These are phyloP conservation scores for Cinchona pubescens DNA, from an alignment of 257 asterid genomes.

Conservation along the genomic window DNA sequence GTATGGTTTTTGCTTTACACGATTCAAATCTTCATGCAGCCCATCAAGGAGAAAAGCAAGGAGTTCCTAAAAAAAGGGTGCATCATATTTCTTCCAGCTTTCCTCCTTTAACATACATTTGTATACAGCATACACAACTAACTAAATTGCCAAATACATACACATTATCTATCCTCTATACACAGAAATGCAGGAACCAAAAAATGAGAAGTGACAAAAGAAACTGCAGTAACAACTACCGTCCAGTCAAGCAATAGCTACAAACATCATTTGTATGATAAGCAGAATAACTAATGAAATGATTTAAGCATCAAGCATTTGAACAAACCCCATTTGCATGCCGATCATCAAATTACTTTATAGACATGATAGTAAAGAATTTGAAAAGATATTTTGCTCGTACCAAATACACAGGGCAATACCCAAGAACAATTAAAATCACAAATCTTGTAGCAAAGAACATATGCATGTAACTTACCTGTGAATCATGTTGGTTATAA, in stretches of 20 bases:
- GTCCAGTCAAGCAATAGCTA: not conserved
- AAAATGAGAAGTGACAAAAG: not conserved
- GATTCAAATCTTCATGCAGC: slow-evolving; percentile 93
- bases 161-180: not conserved
- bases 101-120: not conserved
- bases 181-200: not conserved
- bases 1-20: slow-evolving; percentile 93
- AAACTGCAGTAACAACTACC: not conserved
- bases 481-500: slow-evolving; percentile 97
- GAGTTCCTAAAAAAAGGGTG: slow-evolving; percentile 54
- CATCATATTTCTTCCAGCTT: not conserved
- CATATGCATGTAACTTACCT: slow-evolving; percentile 42
- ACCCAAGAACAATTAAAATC: not conserved
- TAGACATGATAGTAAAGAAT: not conserved
- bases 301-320: not conserved
- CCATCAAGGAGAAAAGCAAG: slow-evolving; percentile 98
- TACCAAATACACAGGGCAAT: not conserved
- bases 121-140: not conserved
- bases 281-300: not conserved
- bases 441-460: not conserved
- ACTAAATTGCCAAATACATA: not conserved
- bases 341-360: too few species aligned
- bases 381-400: not conserved
- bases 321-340: not conserved
- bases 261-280: not conserved